phyloP scores from a whole-genome alignment of 2,329 filamentous ascomycete genomes.

The Verticillium klebahnii region DNA sequence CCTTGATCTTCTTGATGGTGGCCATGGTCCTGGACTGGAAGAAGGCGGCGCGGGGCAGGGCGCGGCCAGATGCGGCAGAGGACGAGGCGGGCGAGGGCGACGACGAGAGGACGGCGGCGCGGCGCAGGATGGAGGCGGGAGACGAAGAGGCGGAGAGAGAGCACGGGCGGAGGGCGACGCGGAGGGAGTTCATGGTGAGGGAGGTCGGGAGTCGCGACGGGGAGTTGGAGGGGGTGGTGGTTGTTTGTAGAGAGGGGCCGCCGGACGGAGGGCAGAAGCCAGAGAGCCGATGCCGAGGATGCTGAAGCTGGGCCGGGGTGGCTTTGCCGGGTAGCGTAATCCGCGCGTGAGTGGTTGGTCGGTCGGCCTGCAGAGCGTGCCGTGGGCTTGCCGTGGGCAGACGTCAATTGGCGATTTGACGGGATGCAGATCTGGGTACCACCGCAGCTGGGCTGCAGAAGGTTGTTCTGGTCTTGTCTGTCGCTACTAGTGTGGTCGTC shows the following conservation, averaged over 20 bases:
- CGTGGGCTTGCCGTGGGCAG: background rate
- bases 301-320: background rate
- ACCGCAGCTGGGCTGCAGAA: background rate
- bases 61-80: constrained; percentile 9
- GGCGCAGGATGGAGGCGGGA: constrained; percentile 1
- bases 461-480: background rate
- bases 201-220: background rate
- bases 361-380: background rate
- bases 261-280: background rate
- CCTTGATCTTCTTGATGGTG: constrained; percentile 80
- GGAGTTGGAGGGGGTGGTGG: background rate
- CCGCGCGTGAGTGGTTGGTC: background rate
- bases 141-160: constrained; percentile 3
- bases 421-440: background rate
- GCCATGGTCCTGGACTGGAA: constrained; percentile 45
- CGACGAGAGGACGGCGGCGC: constrained; percentile 10
- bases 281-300: background rate
- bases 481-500: background rate
- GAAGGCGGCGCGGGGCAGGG: constrained; percentile 7
- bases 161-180: constrained; percentile 1
- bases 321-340: constrained; percentile 1
- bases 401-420: background rate
- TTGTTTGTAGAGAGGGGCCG: background rate
- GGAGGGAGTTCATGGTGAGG: constrained; percentile 2
- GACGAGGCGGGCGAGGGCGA: constrained; percentile 3